Conservation (phyloP, 1,139 yeast genomes). For the Geotrichum bryndzae region DNA sequence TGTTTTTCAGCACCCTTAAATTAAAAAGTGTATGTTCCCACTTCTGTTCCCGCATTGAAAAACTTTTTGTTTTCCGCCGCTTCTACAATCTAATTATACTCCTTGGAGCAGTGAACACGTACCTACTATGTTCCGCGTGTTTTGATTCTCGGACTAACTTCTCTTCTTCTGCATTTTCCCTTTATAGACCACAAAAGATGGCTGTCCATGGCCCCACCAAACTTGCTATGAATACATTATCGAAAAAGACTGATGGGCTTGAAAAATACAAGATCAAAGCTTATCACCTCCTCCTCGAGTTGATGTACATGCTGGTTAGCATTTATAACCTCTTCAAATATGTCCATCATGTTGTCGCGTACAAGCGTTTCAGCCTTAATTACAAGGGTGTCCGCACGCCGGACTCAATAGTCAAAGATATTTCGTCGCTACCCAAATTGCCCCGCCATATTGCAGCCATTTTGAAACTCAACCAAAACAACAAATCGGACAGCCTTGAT, state of each 20-base stretch:
- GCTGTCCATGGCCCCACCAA: background rate
- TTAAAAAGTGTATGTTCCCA: background rate
- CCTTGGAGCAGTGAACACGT: background rate
- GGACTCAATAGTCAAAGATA: conserved; percentile 79
- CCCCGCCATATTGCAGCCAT: conserved; percentile 75
- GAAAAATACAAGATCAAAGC: background rate
- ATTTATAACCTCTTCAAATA: background rate
- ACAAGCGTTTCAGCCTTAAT: conserved; percentile 51
- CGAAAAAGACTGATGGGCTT: background rate
- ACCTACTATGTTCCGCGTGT: background rate
- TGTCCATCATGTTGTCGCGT: background rate
- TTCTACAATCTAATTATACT: background rate
- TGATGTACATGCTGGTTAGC: background rate
- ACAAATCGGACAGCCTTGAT: conserved; percentile 63
- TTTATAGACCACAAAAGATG: background rate
- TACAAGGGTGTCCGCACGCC: conserved; percentile 67
- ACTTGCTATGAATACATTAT: background rate
- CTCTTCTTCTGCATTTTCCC: background rate
- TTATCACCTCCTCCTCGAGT: background rate
- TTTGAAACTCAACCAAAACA: conserved; percentile 55
- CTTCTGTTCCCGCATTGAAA: background rate
- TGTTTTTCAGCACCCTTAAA: background rate
- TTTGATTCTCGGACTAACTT: background rate
- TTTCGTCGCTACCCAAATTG: conserved; percentile 59
- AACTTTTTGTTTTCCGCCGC: background rate